Evolutionary conservation across 345 rosid species (phyloP).

Genomic region (Arabidopsis arenosa): DNA sequence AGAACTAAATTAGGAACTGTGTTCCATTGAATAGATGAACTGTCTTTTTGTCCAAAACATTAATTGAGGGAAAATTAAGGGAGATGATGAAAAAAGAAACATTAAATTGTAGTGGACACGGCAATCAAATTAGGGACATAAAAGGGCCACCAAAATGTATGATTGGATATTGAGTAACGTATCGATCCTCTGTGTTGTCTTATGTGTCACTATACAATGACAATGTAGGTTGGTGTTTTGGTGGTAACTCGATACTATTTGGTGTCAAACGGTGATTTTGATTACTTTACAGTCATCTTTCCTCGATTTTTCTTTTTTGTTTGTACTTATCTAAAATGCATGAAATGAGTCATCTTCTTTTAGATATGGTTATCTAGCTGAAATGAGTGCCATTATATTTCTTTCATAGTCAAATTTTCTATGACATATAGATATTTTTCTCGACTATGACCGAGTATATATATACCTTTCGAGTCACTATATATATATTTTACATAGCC

Average conservation of each 20-base stretch:
- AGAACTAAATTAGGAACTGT: slow-evolving; percentile 23
- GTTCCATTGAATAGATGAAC: slow-evolving; percentile 8
- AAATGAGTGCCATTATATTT: neutral
- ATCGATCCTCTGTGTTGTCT: slow-evolving; percentile 39
- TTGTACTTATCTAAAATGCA: slow-evolving; percentile 25
- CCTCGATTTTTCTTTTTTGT: neutral
- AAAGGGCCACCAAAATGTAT: slow-evolving; percentile 39
- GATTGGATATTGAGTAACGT: slow-evolving; percentile 35
- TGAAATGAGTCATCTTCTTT: neutral
- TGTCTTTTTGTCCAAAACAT: slow-evolving; percentile 9
- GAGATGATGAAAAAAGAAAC: slow-evolving; percentile 21
- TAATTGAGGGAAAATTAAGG: slow-evolving; percentile 20
- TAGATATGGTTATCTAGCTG: slow-evolving; percentile 18
- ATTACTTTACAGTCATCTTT: slow-evolving; percentile 6
- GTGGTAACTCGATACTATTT: neutral
- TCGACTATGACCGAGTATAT: neutral
- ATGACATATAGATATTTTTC: neutral
- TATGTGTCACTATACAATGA: slow-evolving; percentile 44
- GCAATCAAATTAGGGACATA: slow-evolving; percentile 29
- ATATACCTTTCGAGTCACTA: neutral
- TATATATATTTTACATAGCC: neutral
- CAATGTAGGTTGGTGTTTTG: slow-evolving; percentile 35
- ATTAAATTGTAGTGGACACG: slow-evolving; percentile 32
- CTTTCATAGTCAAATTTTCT: neutral
- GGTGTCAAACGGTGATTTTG: neutral